Evolutionary conservation across 495 filamentous ascomycete genomes (phyloP), one percentile per base, ranked within the genome.

Genomic region (Tuber indicum): DNA sequence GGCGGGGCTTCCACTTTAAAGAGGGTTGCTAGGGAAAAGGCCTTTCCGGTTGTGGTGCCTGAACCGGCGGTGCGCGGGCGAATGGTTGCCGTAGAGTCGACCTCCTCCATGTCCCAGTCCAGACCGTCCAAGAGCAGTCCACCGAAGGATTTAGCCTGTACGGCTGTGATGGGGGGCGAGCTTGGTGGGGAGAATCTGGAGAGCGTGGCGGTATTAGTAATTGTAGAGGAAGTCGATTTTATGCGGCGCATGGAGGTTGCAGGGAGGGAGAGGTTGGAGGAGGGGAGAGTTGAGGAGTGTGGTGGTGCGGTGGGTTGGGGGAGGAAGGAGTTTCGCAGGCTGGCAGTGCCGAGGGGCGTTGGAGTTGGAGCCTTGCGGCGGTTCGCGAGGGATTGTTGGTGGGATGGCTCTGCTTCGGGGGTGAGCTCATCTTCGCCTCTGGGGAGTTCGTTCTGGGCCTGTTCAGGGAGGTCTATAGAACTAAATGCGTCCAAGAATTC

Each of bases 401-500:
- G 46, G 9, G 71, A 49, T 42, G 32, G 23, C 23, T 76, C 77
- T 32, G 44, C 21, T 21, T 66, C 58, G 58, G 58, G 58, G 12
- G 58, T 66, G 26, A 26, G 32, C 16, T 66, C 58, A 17, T 66
- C 14, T 36, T 66, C 32, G 26, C 8, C 19, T 32, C 58, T 2
- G 26, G 58, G 58, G 17, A 66, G 71, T 2, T 26, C 39, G 39
- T 78, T 41, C 19, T 76, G 73, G 14, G 78, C 77, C 21, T 62
- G 74, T 71, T 80, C 77, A 16, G 75, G 72, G 41, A 80, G 75
- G 47, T 80, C 77, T 47, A 80, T 72, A 47, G 78, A 80, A 36
- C 78, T 78, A 42, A 81, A 81, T 16, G 79, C 80, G 66, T 81
- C 79, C 49, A 78, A 72, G 47, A 82, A 82, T 71, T 81, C 79